Percentiles rank a stretch among this genome's conserved stretches.
phyloP scores from a whole-genome alignment of 495 filamentous ascomycete genomes.

The Glarea lozoyensis region DNA sequence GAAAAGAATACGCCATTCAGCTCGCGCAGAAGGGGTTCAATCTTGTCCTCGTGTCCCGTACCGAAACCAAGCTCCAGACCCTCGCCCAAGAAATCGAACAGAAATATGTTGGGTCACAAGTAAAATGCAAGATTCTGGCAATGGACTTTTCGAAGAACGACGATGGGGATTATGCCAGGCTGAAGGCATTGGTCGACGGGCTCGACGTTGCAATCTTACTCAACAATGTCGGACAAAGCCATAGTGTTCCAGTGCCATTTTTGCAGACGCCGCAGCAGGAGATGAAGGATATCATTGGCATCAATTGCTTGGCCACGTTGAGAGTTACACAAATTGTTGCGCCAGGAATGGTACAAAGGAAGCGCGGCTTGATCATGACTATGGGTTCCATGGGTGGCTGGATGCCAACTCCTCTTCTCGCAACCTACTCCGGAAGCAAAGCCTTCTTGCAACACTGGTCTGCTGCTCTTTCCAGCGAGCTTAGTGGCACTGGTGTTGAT shows the following conservation, averaged over 20 bases:
- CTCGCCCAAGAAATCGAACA: slow-evolving; percentile 67
- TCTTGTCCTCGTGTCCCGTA: slow-evolving; percentile 86
- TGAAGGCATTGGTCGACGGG: slow-evolving; percentile 54
- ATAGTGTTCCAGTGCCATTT: slow-evolving; percentile 88
- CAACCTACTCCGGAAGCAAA: slow-evolving; percentile 96
- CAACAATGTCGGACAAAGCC: slow-evolving; percentile 95
- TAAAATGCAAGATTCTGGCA: slow-evolving; percentile 65
- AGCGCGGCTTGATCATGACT: slow-evolving; percentile 83
- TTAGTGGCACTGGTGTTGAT: slow-evolving; percentile 67
- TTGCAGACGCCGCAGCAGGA: slow-evolving; percentile 66
- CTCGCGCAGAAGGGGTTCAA: slow-evolving; percentile 90
- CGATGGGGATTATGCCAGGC: slow-evolving; percentile 64
- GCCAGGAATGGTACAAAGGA: slow-evolving; percentile 73
- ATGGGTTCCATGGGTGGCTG: slow-evolving; percentile 95
- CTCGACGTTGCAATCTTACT: slow-evolving; percentile 82
- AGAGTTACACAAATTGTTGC: slow-evolving; percentile 77
- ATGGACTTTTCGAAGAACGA: slow-evolving; percentile 86
- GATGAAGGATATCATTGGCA: slow-evolving; percentile 79
- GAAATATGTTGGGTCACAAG: slow-evolving; percentile 40
- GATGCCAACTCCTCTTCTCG: slow-evolving; percentile 83
- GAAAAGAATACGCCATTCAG: slow-evolving; percentile 91
- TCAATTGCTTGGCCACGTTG: slow-evolving; percentile 88
- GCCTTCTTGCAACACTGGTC: slow-evolving; percentile 98
- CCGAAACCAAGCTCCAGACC: slow-evolving; percentile 73
- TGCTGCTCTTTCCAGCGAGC: slow-evolving; percentile 71